These are phyloP conservation scores for Yamadazyma paraphyllophila DNA, from an alignment of 805 yeast species.

Conservation along the genomic window DNA sequence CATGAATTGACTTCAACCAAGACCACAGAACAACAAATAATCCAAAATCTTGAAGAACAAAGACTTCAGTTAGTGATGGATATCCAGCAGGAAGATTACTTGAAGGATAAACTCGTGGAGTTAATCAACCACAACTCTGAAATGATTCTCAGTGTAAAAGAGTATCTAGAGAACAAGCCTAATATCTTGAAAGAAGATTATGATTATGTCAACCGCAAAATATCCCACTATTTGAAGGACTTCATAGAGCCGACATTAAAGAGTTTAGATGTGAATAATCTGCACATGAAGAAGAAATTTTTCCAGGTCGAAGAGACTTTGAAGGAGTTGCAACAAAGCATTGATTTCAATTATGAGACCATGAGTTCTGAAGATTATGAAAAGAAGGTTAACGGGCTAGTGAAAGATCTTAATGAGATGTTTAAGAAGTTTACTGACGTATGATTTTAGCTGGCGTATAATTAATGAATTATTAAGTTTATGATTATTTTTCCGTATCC, in stretches of 20 bases:
- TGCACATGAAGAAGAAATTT: slow-evolving; percentile 8
- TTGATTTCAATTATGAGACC: neutral
- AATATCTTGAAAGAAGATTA: slow-evolving; percentile 15
- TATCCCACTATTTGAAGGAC: slow-evolving; percentile 7
- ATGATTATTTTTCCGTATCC: neutral
- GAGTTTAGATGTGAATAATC: slow-evolving; percentile 9
- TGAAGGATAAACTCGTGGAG: slow-evolving; percentile 29
- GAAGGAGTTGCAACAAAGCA: neutral
- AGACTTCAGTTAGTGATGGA: slow-evolving; percentile 33
- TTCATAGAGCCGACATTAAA: slow-evolving; percentile 4
- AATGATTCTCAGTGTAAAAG: slow-evolving; percentile 31
- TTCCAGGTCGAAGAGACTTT: slow-evolving; percentile 5
- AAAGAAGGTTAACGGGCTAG: slow-evolving; percentile 15
- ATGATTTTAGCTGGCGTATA: neutral
- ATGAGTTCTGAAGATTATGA: slow-evolving; percentile 13
- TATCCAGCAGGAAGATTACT: slow-evolving; percentile 38
- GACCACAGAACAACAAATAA: slow-evolving; percentile 4
- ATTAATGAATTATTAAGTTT: no score
- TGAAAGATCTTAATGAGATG: slow-evolving; percentile 5
- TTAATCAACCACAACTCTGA: slow-evolving; percentile 33
- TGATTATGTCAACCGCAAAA: slow-evolving; percentile 5
- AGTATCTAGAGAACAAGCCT: slow-evolving; percentile 25
- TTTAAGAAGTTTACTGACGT: neutral
- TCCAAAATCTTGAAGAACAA: slow-evolving; percentile 22
- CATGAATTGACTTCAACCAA: neutral